Evolutionary conservation across 176 grass and related monocot species (phyloP).

Genomic region (Triticum timopheevii): DNA sequence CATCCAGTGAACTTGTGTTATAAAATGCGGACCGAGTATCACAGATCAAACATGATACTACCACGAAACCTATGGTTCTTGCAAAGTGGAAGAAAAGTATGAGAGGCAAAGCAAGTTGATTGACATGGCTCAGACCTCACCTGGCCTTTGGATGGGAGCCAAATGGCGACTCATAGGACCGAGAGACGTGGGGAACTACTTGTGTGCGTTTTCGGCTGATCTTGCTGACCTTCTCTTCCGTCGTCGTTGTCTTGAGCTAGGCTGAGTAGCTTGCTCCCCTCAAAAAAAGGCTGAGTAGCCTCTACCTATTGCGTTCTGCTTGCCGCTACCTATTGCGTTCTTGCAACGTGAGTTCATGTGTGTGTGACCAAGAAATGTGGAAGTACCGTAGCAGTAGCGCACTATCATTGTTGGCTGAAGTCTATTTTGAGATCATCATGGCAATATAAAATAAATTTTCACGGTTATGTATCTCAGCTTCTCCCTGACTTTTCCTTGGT

Average conservation of each 20-base stretch:
- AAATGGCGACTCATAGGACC: not conserved
- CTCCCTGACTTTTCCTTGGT: too few species aligned
- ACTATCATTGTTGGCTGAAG: too few species aligned
- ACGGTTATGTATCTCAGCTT: too few species aligned
- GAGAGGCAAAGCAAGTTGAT: not conserved
- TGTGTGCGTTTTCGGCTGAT: rapidly evolving
- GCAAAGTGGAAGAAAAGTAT: not conserved
- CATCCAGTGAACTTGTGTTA: not conserved
- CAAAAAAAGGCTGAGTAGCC: too few species aligned
- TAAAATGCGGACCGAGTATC: not conserved
- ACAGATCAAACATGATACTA: not conserved
- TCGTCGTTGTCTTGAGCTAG: not conserved
- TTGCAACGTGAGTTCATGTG: too few species aligned
- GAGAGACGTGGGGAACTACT: not conserved
- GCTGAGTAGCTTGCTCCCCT: not conserved
- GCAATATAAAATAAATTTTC: too few species aligned
- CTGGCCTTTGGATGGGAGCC: not conserved
- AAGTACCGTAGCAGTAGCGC: too few species aligned
- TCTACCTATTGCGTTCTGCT: too few species aligned
- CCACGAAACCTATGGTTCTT: too few species aligned
- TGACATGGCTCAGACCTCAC: not conserved
- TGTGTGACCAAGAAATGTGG: too few species aligned
- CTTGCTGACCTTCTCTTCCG: not conserved
- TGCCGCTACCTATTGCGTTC: too few species aligned
- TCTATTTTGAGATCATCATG: too few species aligned